phyloP scores from a whole-genome alignment of 2,329 filamentous ascomycete genomes.

The Colletotrichum tanaceti region DNA sequence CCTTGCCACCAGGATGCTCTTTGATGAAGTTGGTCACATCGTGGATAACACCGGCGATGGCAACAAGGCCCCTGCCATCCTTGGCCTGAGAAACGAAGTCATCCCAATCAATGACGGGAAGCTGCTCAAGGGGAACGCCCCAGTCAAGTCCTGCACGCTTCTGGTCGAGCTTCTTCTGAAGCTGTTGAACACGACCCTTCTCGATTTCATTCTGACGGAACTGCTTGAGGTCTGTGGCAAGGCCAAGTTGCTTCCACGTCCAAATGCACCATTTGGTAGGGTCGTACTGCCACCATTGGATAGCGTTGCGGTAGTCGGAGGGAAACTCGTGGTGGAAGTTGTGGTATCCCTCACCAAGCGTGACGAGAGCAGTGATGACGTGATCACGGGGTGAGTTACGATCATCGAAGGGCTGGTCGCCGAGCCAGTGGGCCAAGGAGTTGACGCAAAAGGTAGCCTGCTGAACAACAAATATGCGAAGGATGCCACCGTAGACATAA shows the following conservation, averaged over 20 bases:
- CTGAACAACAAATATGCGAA: slow-evolving; percentile 90
- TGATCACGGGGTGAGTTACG: slow-evolving; percentile 91
- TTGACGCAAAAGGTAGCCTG: slow-evolving; percentile 95
- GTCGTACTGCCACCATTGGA: slow-evolving; percentile 92
- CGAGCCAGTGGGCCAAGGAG: slow-evolving; percentile 89
- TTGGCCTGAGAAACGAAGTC: slow-evolving; percentile 83
- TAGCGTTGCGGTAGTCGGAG: slow-evolving; percentile 91
- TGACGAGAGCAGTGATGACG: slow-evolving; percentile 85
- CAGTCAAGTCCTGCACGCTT: slow-evolving; percentile 85
- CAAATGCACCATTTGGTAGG: slow-evolving; percentile 92
- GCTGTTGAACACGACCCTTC: slow-evolving; percentile 88
- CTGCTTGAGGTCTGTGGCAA: slow-evolving; percentile 89
- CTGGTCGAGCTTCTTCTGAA: slow-evolving; percentile 93
- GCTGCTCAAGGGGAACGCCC: slow-evolving; percentile 85
- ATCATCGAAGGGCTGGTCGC: slow-evolving; percentile 92
- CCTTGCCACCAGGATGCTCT: slow-evolving; percentile 90
- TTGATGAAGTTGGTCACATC: slow-evolving; percentile 87
- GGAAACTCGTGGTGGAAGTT: slow-evolving; percentile 98
- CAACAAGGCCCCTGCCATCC: slow-evolving; percentile 80
- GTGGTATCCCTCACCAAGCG: slow-evolving; percentile 90
- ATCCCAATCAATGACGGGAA: slow-evolving; percentile 88
- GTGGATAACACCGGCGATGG: slow-evolving; percentile 86
- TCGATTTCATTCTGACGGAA: slow-evolving; percentile 94
- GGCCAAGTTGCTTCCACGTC: slow-evolving; percentile 83
- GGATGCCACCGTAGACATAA: slow-evolving; percentile 85